Conservation (phyloP, 176 grass and related monocot species). For the Triticum urartu region DNA sequence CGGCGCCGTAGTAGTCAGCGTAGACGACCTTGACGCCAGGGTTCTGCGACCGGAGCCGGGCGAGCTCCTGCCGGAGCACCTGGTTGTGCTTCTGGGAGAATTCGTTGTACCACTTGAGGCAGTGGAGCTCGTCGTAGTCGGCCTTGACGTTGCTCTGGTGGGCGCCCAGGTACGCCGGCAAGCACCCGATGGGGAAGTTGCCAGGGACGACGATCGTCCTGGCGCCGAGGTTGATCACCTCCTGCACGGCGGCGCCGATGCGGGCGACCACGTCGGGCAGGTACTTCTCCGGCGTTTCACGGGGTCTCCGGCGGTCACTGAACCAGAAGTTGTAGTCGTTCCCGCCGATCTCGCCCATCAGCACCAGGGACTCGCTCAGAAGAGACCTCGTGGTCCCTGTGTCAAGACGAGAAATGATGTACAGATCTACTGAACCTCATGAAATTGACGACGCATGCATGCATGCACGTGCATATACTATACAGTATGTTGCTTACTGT, state of each 20-base stretch:
- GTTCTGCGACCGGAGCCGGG: neutral
- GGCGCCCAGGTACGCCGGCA: neutral
- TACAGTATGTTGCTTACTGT: neutral
- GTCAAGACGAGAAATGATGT: neutral
- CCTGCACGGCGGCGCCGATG: neutral
- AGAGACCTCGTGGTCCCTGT: neutral
- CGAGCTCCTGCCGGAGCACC: neutral
- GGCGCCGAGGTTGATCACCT: constrained; percentile 10
- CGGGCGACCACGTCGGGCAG: constrained; percentile 1
- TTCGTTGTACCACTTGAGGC: neutral
- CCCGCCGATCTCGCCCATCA: constrained; percentile 65
- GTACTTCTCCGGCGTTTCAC: neutral
- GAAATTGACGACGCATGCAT: neutral
- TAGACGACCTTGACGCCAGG: neutral
- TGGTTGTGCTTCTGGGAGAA: constrained; percentile 1
- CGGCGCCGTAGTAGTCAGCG: constrained; percentile 15
- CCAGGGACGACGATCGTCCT: neutral
- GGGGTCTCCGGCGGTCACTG: neutral
- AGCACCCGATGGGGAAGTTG: constrained; percentile 8
- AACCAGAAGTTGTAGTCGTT: constrained; percentile 65
- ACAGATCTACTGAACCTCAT: neutral
- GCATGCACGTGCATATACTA: neutral
- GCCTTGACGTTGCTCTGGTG: neutral
- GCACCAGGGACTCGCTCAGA: constrained; percentile 30
- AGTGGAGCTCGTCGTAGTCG: neutral